phyloP scores from a whole-genome alignment of 495 filamentous ascomycete species.

The Hypoxylon rickii region DNA sequence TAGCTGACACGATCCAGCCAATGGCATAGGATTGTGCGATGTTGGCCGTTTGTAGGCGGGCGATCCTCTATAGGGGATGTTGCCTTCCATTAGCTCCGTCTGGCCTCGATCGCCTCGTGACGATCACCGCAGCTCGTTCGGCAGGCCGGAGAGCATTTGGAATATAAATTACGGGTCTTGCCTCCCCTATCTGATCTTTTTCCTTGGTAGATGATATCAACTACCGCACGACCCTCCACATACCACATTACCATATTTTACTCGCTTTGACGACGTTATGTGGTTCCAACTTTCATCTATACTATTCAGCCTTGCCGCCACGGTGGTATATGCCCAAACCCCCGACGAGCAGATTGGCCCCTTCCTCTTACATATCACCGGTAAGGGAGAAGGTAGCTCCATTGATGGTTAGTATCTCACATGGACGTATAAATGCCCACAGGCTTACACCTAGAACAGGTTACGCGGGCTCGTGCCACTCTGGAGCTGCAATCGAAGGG shows the following conservation, averaged over 20 bases:
- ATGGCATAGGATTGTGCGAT: too few relatives aligned
- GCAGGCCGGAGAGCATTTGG: not conserved
- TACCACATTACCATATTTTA: not conserved
- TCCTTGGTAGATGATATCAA: not conserved
- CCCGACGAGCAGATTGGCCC: conserved; percentile 43
- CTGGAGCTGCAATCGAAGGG: conserved; percentile 59
- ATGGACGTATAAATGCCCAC: conserved; percentile 21
- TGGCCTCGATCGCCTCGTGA: conserved; percentile 20
- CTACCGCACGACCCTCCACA: not conserved
- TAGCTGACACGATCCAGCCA: conserved; percentile 27
- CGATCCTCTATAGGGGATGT: too few relatives aligned
- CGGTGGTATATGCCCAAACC: conserved; percentile 42
- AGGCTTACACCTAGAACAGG: conserved; percentile 42
- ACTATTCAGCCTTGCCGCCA: conserved; percentile 34
- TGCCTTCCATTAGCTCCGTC: conserved; percentile 3
- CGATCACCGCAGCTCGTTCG: conserved; percentile 1
- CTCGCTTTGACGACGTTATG: conserved; percentile 31
- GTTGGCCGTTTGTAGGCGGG: too few relatives aligned
- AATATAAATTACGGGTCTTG: conserved; percentile 19
- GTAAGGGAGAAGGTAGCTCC: conserved; percentile 31
- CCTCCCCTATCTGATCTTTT: not conserved
- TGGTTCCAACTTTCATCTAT: conserved; percentile 35
- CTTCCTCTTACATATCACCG: conserved; percentile 46
- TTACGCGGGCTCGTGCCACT: conserved; percentile 55
- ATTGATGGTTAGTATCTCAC: conserved; percentile 40